phyloP scores from a whole-genome alignment of 169 alveolate genomes.

The Plasmodium adleri region DNA sequence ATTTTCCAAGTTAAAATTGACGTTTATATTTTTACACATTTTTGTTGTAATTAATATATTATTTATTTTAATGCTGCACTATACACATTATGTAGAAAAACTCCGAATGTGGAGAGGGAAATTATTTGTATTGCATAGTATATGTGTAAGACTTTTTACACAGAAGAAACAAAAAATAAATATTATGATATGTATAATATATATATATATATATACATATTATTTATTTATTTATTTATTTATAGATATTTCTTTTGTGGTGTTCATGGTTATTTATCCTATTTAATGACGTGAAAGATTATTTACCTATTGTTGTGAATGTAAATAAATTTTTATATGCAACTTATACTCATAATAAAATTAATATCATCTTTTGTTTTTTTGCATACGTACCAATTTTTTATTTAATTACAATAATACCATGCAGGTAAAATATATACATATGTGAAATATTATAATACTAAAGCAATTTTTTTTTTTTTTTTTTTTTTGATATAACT shows the following conservation, averaged over 20 bases:
- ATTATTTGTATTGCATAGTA: conserved; percentile 18
- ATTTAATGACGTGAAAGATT: conserved; percentile 63
- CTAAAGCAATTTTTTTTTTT: background rate
- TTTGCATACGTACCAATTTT: conserved; percentile 64
- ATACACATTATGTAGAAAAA: conserved; percentile 47
- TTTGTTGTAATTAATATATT: conserved; percentile 43
- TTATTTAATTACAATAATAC: conserved; percentile 64
- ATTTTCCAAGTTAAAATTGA: conserved; percentile 28
- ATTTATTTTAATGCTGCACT: conserved; percentile 24
- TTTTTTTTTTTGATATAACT: background rate
- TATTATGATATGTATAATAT: background rate
- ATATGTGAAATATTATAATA: background rate
- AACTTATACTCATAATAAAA: conserved; percentile 59
- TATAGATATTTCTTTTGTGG: conserved; percentile 41
- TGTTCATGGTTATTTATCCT: conserved; percentile 70
- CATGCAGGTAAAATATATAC: conserved; percentile 64
- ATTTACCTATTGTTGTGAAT: conserved; percentile 38
- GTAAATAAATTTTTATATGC: conserved; percentile 69
- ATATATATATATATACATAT: background rate
- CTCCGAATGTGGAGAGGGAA: conserved; percentile 19
- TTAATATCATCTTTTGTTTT: conserved; percentile 57
- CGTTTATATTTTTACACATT: conserved; percentile 39
- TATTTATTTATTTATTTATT: background rate
- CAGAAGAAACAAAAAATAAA: background rate
- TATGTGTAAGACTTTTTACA: conserved; percentile 27